Conservation (phyloP, 31 red algal species). For the Porphyra umbilicalis region DNA sequence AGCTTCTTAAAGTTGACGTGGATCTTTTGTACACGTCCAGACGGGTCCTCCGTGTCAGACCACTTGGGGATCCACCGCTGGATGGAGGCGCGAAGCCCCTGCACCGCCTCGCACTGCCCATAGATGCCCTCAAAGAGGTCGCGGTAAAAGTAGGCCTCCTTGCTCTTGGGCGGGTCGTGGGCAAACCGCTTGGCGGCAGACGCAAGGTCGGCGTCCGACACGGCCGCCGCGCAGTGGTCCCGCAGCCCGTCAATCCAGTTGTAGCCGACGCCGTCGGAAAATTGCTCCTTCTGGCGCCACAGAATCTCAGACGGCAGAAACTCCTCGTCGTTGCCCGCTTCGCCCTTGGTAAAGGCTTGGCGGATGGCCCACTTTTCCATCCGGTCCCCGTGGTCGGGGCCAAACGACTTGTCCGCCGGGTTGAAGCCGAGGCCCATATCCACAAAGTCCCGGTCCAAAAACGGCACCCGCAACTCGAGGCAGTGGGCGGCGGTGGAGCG, state of each 20-base stretch:
- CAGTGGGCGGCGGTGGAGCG: slow-evolving; percentile 77
- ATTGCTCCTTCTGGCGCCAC: slow-evolving; percentile 93
- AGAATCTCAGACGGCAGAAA: slow-evolving; percentile 91
- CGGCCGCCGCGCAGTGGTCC: slow-evolving; percentile 54
- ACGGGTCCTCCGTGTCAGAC: slow-evolving; percentile 80
- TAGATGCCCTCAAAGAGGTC: slow-evolving; percentile 80
- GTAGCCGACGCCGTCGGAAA: slow-evolving; percentile 94
- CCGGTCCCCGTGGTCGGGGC: slow-evolving; percentile 50
- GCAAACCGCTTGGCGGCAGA: slow-evolving; percentile 55
- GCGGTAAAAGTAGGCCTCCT: slow-evolving; percentile 91
- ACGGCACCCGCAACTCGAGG: slow-evolving; percentile 95
- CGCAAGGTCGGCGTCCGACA: slow-evolving; percentile 67
- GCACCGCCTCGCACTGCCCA: slow-evolving; percentile 43
- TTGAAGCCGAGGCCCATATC: slow-evolving; percentile 82
- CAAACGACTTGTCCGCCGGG: slow-evolving; percentile 59
- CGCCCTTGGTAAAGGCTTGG: slow-evolving; percentile 74
- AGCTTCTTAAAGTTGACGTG: slow-evolving; percentile 26
- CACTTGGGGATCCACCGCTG: slow-evolving; percentile 76
- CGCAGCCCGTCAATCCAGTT: slow-evolving; percentile 97
- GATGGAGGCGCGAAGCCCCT: slow-evolving; percentile 67
- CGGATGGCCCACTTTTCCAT: slow-evolving; percentile 95
- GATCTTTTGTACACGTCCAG: slow-evolving; percentile 81
- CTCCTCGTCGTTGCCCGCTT: slow-evolving; percentile 19
- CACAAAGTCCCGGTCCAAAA: slow-evolving; percentile 88
- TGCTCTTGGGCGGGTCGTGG: slow-evolving; percentile 81